phyloP scores from a whole-genome alignment of 2,329 filamentous ascomycete genomes.

The Apiospora koreana region DNA sequence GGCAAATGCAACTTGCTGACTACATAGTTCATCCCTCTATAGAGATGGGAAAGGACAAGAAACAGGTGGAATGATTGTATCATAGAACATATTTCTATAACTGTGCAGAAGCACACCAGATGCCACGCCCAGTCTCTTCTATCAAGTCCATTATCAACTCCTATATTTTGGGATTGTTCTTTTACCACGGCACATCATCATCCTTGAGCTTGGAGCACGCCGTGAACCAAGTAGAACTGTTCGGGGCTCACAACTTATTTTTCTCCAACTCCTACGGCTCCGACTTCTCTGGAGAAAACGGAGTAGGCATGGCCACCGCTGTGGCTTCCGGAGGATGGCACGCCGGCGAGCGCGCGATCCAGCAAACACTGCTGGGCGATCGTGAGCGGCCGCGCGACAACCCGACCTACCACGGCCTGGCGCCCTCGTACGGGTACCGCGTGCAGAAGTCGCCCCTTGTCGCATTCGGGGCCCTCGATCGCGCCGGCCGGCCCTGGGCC shows the following conservation, averaged over 20 bases:
- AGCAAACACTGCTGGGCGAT: slow-evolving; percentile 50
- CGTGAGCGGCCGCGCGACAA: slow-evolving; percentile 59
- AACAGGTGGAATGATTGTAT: background rate
- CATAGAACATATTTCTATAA: background rate
- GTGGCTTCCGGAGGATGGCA: slow-evolving; percentile 48
- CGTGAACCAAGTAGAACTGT: background rate
- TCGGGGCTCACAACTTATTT: background rate
- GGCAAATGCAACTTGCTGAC: background rate
- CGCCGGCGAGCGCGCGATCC: slow-evolving; percentile 67
- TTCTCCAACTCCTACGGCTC: background rate
- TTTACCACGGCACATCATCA: background rate
- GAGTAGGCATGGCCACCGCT: background rate
- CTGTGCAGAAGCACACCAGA: background rate
- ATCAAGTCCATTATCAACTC: background rate
- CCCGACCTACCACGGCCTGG: slow-evolving; percentile 66
- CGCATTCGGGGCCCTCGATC: slow-evolving; percentile 72
- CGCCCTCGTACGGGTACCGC: slow-evolving; percentile 59
- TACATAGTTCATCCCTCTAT: background rate
- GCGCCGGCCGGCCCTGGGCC: slow-evolving; percentile 69
- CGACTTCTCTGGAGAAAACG: background rate
- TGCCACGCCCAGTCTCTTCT: background rate
- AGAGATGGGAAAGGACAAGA: background rate
- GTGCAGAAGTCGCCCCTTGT: slow-evolving; percentile 66
- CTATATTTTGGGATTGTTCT: background rate
- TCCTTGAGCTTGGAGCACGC: background rate